phyloP scores from a whole-genome alignment of 306 rosid genomes.

The Medicago lupulina region DNA sequence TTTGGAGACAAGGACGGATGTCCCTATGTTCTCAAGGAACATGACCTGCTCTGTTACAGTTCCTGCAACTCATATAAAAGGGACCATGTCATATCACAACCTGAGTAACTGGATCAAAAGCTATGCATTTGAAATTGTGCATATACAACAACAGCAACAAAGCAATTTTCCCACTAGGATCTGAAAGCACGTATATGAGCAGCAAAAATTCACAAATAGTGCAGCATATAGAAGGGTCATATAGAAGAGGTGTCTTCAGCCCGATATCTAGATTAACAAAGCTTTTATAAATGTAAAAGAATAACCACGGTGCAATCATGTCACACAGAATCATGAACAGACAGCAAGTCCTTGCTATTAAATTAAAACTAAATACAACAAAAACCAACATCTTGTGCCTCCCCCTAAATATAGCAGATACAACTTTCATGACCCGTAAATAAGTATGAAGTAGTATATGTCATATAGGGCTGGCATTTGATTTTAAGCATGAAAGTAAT shows the following conservation, averaged over 20 bases:
- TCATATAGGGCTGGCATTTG: neutral
- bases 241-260: constrained; percentile 4
- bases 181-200: constrained; percentile 21
- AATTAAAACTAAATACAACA: neutral
- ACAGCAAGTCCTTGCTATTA: constrained; percentile 18
- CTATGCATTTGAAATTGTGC: constrained; percentile 13
- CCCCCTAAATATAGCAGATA: neutral
- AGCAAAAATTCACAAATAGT: constrained; percentile 4
- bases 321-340: constrained; percentile 20
- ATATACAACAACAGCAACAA: constrained; percentile 3
- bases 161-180: neutral
- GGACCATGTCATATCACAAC: constrained; percentile 36
- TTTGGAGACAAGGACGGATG: constrained; percentile 93
- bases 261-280: neutral
- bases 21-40: constrained; percentile 95
- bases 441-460: neutral
- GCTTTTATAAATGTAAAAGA: constrained; percentile 14
- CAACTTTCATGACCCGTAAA: neutral
- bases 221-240: neutral
- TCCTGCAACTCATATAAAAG: constrained; percentile 59
- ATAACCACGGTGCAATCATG: neutral
- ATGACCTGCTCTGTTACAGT: constrained; percentile 93
- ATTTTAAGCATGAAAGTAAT: neutral
- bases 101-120: constrained; percentile 18
- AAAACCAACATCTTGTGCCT: neutral